Percentiles rank a stretch among this genome's conserved stretches.
These are phyloP conservation scores for Saccharomyces hybrid DNA, from an alignment of 1,139 yeast genomes.

Conservation along the genomic window DNA sequence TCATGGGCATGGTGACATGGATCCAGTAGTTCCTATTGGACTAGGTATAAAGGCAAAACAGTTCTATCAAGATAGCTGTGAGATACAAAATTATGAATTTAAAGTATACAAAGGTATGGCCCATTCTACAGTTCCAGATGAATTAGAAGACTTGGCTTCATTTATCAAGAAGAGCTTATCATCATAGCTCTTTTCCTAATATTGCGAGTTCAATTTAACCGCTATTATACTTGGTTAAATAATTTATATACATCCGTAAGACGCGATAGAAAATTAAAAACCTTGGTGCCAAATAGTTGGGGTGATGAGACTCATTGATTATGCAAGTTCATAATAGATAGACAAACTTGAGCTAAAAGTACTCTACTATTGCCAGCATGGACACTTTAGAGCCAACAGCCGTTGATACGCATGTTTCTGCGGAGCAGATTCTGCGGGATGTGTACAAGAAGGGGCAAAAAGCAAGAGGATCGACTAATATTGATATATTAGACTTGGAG, in stretches of 20 bases:
- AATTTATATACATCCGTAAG: not conserved
- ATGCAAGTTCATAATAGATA: not conserved
- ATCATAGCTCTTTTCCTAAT: not conserved
- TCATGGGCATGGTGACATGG: slow-evolving; percentile 82
- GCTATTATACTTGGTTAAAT: not conserved
- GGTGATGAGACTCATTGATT: not conserved
- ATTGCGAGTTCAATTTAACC: not conserved
- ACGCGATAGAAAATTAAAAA: not conserved
- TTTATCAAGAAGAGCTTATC: slow-evolving; percentile 38
- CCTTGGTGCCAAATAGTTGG: not conserved
- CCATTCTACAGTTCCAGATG: slow-evolving; percentile 64
- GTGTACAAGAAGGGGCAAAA: not conserved
- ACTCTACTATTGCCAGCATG: not conserved
- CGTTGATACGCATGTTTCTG: slow-evolving; percentile 9
- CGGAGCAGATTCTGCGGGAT: slow-evolving; percentile 5
- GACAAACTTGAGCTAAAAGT: not conserved
- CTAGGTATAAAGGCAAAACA: slow-evolving; percentile 45
- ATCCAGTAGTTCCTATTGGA: slow-evolving; percentile 51
- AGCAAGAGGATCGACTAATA: slow-evolving; percentile 32
- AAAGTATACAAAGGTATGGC: slow-evolving; percentile 55
- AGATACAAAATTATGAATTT: slow-evolving; percentile 43
- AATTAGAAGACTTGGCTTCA: slow-evolving; percentile 49
- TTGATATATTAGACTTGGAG: slow-evolving; percentile 66
- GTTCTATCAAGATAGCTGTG: slow-evolving; percentile 34
- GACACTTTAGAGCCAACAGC: not conserved